phyloP scores from a whole-genome alignment of 257 asterid species.

The Nicotiana tabacum region DNA sequence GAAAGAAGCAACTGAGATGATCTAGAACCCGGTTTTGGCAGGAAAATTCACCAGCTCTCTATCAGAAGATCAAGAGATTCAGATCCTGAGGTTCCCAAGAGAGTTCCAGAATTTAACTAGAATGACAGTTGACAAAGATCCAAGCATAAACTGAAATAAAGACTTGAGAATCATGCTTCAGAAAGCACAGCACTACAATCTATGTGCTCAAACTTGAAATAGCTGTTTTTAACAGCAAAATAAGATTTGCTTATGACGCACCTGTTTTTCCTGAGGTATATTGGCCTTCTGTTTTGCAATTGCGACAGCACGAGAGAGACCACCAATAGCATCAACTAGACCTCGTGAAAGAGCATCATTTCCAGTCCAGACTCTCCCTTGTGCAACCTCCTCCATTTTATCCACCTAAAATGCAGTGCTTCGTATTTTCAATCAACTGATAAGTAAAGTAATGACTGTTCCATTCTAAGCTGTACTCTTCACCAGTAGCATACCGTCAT shows the following conservation, averaged over 20 bases:
- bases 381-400: conserved; percentile 95
- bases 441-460: neutral
- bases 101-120: neutral
- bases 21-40: neutral
- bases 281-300: conserved; percentile 91
- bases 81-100: neutral
- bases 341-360: conserved; percentile 86
- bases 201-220: neutral
- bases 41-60: conserved; percentile 2
- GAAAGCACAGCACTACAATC: neutral
- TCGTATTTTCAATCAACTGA: neutral
- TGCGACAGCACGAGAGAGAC: conserved; percentile 85
- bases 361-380: conserved; percentile 99
- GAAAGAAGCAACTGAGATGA: neutral
- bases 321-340: conserved; percentile 90
- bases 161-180: neutral
- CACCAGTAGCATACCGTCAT: conserved; percentile 60
- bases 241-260: conserved; percentile 15
- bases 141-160: neutral
- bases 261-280: conserved; percentile 82
- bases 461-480: conserved; percentile 6
- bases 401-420: conserved; percentile 45
- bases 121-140: neutral
- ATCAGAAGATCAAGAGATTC: neutral
- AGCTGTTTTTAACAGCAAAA: conserved; percentile 1